Base-by-base conservation (phyloP, 179 eudicot genomes). In the Spergularia azorica region DNA sequence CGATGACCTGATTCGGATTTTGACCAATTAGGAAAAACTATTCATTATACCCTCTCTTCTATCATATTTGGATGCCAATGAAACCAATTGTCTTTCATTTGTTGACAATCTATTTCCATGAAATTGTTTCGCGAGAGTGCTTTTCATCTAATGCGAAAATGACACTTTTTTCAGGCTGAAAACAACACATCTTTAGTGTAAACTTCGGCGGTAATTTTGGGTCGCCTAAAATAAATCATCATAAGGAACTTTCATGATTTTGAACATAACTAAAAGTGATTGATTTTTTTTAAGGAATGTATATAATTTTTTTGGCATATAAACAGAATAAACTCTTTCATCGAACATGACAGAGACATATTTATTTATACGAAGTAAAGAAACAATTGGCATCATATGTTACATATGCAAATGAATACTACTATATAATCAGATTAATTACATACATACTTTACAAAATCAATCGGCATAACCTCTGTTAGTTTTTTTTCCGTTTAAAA, bases 1-100 rank as follows among this genome's bases (percentile, higher is more conserved):
- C 36, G 62, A 59, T 61, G 38, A 67, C 26, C 55, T 73, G 54
- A 66, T 66, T 46, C 72, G 58, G n/a, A 43, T 41, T 60, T 70
- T 50, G 21, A 77, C 32, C 74, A 16, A 51, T 54, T 70, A 18
- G 39, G 70, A 66, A 38, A 63, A 38, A 63, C 5, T 17, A 63
- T 36, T 18, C 4, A 12, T 16, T 63, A 1, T 63, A 21, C 36
- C 13, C 67, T 32, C 43, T 12, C 36, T 8, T 9, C 14, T 63
- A 12, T 46, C 43, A 63, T 11, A 14, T 38, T 64, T 38, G 5
- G 8, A 36, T 64, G 43, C 10, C 46, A 1, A 17, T 41, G 32
- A 11, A 60, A 2, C 12, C 32, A 1, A 26, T 26, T 43, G 48
- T 43, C 8, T 43, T 43, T 43, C 48, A 43, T 7, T 43, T 43